phyloP scores from a whole-genome alignment of 2,329 filamentous ascomycete species.

The Aspergillus tamarii region DNA sequence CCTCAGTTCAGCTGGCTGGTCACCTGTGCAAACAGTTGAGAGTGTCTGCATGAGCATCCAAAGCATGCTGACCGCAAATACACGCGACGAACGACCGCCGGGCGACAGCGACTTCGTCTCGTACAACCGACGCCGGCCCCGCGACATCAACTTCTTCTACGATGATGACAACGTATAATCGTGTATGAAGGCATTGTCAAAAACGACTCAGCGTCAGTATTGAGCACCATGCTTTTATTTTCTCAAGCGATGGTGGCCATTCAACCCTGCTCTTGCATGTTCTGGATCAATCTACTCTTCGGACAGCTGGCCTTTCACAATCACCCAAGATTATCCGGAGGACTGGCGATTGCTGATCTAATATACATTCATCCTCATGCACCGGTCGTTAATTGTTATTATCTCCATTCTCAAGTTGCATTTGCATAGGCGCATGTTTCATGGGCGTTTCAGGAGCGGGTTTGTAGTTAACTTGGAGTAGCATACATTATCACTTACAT shows the following conservation, averaged over 20 bases:
- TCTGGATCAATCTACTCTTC: not conserved
- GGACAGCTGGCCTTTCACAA: not conserved
- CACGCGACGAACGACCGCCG: conserved; percentile 83
- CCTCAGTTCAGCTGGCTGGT: conserved; percentile 86
- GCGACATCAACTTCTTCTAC: conserved; percentile 91
- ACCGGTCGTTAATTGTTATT: not conserved
- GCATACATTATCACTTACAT: not conserved
- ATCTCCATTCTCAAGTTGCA: not conserved
- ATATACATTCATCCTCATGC: not conserved
- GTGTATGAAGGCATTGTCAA: not conserved
- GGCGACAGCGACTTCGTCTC: conserved; percentile 89
- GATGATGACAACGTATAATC: conserved; percentile 78
- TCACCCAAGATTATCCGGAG: not conserved
- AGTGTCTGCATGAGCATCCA: conserved; percentile 96
- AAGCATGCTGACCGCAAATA: conserved; percentile 96
- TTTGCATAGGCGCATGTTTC: conserved; percentile 5
- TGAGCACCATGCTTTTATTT: not conserved
- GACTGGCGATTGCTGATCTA: not conserved
- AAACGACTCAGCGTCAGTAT: not conserved
- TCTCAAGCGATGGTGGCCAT: not conserved
- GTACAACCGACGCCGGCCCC: conserved; percentile 75
- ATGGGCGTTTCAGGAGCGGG: not conserved
- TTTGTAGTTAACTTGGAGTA: not conserved
- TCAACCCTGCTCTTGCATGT: not conserved
- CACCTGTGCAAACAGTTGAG: conserved; percentile 94